A percentile compares a stretch with the other conserved stretches of the same genome.
phyloP scores from a whole-genome alignment of 805 yeast genomes.

The Ogataea ramenticola region DNA sequence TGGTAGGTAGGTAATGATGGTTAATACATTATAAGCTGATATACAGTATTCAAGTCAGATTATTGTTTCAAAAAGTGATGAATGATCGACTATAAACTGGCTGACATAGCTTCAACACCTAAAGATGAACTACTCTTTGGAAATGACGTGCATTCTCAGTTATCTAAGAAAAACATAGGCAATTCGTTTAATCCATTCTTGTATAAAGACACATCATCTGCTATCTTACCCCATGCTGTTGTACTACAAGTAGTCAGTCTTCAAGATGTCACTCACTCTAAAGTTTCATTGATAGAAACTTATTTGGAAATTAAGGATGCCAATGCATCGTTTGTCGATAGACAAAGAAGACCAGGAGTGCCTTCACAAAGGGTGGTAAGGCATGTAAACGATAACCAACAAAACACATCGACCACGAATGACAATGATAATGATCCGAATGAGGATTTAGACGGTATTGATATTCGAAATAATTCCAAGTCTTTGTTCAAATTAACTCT shows the following conservation, averaged over 20 bases:
- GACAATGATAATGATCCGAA: conserved; percentile 19
- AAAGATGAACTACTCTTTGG: not conserved
- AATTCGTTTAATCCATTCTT: not conserved
- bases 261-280: conserved; percentile 45
- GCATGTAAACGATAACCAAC: conserved; percentile 33
- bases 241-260: conserved; percentile 49
- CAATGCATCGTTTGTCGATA: conserved; percentile 52
- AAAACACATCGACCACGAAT: too few relatives aligned
- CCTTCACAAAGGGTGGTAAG: conserved; percentile 29
- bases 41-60: too few relatives aligned
- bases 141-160: not conserved
- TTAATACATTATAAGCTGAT: too few relatives aligned
- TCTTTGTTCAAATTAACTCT: conserved; percentile 46
- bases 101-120: not conserved
- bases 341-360: conserved; percentile 23
- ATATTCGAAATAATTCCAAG: not conserved
- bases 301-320: conserved; percentile 47
- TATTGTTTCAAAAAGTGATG: too few relatives aligned
- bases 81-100: not conserved
- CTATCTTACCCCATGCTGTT: not conserved
- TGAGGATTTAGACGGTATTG: conserved; percentile 1
- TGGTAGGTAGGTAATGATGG: too few relatives aligned
- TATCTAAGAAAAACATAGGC: not conserved
- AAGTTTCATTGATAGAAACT: conserved; percentile 46
- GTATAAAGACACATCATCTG: not conserved